Evolutionary conservation across 1,284 basidiomycete species (phyloP).

Genomic region (Ustilago vetiveriae): DNA sequence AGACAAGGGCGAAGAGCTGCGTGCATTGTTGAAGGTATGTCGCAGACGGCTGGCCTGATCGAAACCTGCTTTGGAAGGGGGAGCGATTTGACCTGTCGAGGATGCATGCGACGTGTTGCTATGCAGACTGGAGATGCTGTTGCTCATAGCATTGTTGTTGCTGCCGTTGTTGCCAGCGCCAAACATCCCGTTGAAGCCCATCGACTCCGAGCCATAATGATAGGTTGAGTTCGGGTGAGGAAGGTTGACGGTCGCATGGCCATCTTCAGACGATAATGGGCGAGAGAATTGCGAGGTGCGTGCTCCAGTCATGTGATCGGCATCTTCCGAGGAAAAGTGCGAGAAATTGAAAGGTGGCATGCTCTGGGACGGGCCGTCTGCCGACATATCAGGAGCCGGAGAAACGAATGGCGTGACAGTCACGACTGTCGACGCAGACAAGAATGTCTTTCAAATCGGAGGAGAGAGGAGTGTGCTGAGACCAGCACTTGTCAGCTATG

Average conservation of each 20-base stretch:
- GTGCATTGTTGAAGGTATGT: constrained; percentile 34
- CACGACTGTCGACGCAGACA: constrained; percentile 11
- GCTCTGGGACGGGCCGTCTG: constrained; percentile 19
- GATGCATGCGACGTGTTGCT: constrained; percentile 4
- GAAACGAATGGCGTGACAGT: constrained; percentile 5
- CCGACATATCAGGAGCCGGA: constrained; percentile 11
- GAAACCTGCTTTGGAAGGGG: constrained; percentile 11
- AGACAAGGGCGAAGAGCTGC: constrained; percentile 42
- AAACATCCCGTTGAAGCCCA: constrained; percentile 11
- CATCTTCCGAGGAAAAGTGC: constrained; percentile 29
- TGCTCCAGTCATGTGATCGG: constrained; percentile 4
- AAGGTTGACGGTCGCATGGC: constrained; percentile 34
- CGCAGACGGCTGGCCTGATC: constrained; percentile 37
- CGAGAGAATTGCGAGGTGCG: constrained; percentile 17
- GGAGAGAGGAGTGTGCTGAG: constrained; percentile 3
- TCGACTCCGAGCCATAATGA: constrained; percentile 13
- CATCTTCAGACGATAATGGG: constrained; percentile 24
- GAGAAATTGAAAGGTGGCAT: constrained; percentile 25
- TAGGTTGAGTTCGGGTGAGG: constrained; percentile 9
- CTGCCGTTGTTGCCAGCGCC: background rate
- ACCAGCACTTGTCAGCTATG: too few relatives aligned
- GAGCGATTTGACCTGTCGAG: constrained; percentile 4
- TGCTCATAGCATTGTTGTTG: constrained; percentile 22
- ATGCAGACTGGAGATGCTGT: constrained; percentile 28
- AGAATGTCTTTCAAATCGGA: constrained; percentile 3